These are phyloP conservation scores for Coprinopsis marcescibilis DNA, from an alignment of 768 basidiomycete species.

Conservation along the genomic window DNA sequence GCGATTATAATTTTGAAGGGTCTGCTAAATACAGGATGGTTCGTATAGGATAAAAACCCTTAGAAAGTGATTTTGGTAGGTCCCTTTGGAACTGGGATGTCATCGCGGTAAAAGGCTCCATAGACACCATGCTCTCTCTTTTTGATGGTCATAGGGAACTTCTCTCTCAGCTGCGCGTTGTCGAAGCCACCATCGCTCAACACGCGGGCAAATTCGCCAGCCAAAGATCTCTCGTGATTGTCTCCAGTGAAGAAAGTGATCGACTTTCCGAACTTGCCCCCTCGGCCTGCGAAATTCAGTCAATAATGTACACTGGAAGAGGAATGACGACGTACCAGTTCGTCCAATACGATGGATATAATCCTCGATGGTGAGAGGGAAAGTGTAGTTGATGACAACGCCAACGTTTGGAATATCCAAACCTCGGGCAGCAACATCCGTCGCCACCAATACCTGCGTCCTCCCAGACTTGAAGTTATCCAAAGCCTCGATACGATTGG, in stretches of 20 bases:
- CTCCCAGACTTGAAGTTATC: constrained; percentile 81
- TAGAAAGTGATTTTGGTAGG: constrained; percentile 79
- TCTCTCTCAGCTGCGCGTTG: constrained; percentile 59
- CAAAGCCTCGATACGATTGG: constrained; percentile 76
- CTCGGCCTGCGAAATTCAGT: constrained; percentile 56
- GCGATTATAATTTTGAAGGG: too few relatives aligned
- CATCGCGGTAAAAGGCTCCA: constrained; percentile 78
- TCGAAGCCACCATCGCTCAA: constrained; percentile 83
- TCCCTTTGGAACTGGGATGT: constrained; percentile 50
- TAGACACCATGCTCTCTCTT: constrained; percentile 91
- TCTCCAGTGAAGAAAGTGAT: constrained; percentile 98
- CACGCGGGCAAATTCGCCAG: constrained; percentile 91
- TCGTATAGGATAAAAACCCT: too few relatives aligned
- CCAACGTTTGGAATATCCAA: constrained; percentile 96
- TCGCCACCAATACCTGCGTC: constrained; percentile 84
- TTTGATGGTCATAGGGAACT: constrained; percentile 96
- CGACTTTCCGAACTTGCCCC: constrained; percentile 83
- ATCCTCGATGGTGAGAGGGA: constrained; percentile 93
- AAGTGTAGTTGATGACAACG: constrained; percentile 95
- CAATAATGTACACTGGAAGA: constrained; percentile 2
- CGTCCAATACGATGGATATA: constrained; percentile 88
- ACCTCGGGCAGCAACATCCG: constrained; percentile 95
- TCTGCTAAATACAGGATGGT: too few relatives aligned
- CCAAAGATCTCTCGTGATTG: constrained; percentile 73
- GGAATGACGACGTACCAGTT: constrained; percentile 50